These are phyloP conservation scores for Aspergillus asperescens DNA, from an alignment of 495 filamentous ascomycete genomes.

Conservation along the genomic window DNA sequence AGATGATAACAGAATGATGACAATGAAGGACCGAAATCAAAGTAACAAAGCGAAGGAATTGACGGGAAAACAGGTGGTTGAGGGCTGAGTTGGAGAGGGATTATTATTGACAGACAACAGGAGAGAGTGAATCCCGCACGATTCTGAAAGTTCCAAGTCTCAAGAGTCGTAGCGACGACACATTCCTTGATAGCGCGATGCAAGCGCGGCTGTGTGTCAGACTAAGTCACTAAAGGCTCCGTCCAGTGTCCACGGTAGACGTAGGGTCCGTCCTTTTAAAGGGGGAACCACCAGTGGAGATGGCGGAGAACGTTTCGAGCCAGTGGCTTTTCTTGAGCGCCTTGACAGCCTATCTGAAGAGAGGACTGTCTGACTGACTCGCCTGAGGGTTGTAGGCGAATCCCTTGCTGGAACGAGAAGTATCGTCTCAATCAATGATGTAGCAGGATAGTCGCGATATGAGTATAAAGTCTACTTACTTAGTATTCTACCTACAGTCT, in stretches of 20 bases:
- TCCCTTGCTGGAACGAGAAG: neutral
- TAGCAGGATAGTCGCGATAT: neutral
- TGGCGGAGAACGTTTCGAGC: constrained; percentile 17
- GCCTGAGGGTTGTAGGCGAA: no score
- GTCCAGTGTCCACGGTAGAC: no score
- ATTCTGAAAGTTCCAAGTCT: constrained; percentile 20
- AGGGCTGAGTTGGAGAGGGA: constrained; percentile 1
- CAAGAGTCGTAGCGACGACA: constrained; percentile 21
- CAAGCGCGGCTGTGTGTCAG: constrained; percentile 31
- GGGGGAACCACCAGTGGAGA: constrained; percentile 24
- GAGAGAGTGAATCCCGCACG: constrained; percentile 18
- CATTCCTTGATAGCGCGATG: constrained; percentile 29
- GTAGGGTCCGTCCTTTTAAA: no score
- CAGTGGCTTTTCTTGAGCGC: constrained; percentile 16
- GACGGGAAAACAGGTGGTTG: neutral
- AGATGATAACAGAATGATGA: no score
- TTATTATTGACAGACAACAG: constrained; percentile 2
- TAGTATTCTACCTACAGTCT: neutral
- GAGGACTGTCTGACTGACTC: no score
- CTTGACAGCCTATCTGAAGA: constrained; percentile 20
- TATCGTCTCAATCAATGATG: neutral
- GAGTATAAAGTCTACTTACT: no score
- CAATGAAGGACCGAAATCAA: neutral
- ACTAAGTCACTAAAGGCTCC: constrained; percentile 20
- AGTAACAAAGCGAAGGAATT: constrained; percentile 4